Evolutionary conservation across 345 rosid species (phyloP), one percentile per base, ranked within the genome.

Genomic region (Cardiospermum halicacabum): DNA sequence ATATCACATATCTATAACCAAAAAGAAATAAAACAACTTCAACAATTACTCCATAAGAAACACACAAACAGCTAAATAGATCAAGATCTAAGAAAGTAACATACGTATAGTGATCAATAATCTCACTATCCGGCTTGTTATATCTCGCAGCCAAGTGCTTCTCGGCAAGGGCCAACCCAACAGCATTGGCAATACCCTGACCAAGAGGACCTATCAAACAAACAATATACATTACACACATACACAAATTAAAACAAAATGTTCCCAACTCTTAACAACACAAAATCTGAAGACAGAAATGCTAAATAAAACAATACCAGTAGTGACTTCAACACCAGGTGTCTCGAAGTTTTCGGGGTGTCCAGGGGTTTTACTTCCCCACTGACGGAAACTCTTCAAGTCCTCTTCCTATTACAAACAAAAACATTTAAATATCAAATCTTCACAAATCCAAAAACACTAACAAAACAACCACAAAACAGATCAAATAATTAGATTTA

Each of bases 311-410:
- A 34, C 39, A 34, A 5, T 63, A 95, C 99, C 99, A 75, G 99
- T 95, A 11, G 99, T 95, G 66, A 95, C 99, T 80, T 95, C 99
- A 69, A 91, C 75, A 18, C 99, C 99, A 28, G 97, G 98, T 47
- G 99, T 95, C 83, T 91, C 99, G 50, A 95, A 95, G 75, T 95
- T 95, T 86, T 95, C 99, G 3, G 99, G 99, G 74, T 95, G 99
- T 68, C 99, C 99, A 7, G 99, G 99, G n/a, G 98, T 95, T 57
- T 10, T 84, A 81, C 99, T 95, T 75, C 81, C 98, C 96, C 92
- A 91, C 22, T 95, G 99, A 57, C 99, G 83, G 76, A 95, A 95
- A 0, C 16, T 13, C 89, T 81, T 87, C 89, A 91, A 85, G 72
- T 95, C 99, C 54, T 95, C 99, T 58, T 84, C 98, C 99, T 95